Percentiles rank a stretch among this genome's conserved stretches.
Conservation (phyloP, 139 green algal genomes). For the Tetraselmis striata region DNA sequence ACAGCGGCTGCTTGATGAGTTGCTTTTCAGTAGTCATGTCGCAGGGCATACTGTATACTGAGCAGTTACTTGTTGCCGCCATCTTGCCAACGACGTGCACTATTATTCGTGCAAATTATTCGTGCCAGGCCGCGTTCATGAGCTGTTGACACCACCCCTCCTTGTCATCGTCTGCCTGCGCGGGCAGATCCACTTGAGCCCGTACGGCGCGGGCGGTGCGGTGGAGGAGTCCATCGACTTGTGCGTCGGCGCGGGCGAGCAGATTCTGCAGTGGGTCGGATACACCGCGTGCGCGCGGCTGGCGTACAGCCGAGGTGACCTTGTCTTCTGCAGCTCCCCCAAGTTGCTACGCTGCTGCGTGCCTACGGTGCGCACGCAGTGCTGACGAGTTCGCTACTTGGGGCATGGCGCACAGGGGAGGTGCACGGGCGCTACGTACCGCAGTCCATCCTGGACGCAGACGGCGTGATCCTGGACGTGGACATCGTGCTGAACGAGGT, state of each 20-base stretch:
- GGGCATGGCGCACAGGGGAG: conserved; percentile 30
- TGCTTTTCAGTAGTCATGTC: too few species aligned
- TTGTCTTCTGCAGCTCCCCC: neutral
- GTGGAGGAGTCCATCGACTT: conserved; percentile 32
- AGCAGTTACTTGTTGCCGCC: neutral
- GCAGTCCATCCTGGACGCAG: conserved; percentile 54
- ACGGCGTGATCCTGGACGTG: conserved; percentile 56
- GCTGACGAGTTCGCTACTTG: neutral
- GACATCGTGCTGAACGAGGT: conserved; percentile 72
- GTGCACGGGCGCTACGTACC: conserved; percentile 55
- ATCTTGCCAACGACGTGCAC: neutral
- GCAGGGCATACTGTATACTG: too few species aligned
- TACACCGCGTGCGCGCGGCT: conserved; percentile 53
- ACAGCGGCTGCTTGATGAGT: too few species aligned
- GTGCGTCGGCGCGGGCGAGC: conserved; percentile 54
- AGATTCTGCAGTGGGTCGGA: conserved; percentile 69
- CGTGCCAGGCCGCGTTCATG: neutral
- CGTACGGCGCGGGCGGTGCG: neutral
- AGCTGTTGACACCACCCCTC: neutral
- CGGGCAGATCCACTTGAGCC: neutral
- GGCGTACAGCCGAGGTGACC: conserved; percentile 46
- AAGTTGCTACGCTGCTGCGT: neutral
- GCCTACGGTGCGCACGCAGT: too few species aligned
- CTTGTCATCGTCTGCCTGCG: too few species aligned
- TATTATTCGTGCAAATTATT: neutral